phyloP scores from a whole-genome alignment of 2,329 filamentous ascomycete species.

The Fusarium sp. region DNA sequence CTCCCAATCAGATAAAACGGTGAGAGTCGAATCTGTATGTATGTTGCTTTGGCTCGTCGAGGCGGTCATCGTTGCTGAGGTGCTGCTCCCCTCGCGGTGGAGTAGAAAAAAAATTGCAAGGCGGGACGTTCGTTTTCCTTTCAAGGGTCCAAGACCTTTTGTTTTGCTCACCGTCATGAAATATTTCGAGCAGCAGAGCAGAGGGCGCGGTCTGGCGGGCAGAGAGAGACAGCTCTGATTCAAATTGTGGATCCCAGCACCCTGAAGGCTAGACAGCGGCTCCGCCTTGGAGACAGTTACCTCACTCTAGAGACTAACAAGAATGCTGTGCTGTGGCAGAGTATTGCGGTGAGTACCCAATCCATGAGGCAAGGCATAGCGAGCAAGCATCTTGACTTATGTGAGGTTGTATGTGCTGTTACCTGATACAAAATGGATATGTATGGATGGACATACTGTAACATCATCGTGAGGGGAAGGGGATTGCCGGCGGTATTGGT shows the following conservation, averaged over 20 bases:
- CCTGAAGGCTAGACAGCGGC: conserved; percentile 5
- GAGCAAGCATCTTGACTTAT: not conserved
- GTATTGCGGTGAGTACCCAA: conserved; percentile 33
- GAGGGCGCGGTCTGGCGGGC: conserved; percentile 32
- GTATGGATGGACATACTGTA: not conserved
- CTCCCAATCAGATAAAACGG: conserved; percentile 22
- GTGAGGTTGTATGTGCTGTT: conserved; percentile 27
- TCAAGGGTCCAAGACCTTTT: conserved; percentile 14
- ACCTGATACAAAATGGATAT: conserved; percentile 19
- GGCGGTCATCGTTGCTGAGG: not conserved
- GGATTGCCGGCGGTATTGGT: conserved; percentile 23
- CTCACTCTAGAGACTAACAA: not conserved
- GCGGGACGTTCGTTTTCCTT: not conserved
- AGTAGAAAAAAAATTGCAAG: not conserved
- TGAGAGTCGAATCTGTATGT: not conserved
- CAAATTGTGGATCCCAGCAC: conserved; percentile 16
- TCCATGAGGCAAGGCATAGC: not conserved
- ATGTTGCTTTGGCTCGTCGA: conserved; percentile 17
- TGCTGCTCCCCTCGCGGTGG: not conserved
- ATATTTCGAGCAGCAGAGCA: not conserved
- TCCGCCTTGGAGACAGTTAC: conserved; percentile 5
- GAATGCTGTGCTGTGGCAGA: conserved; percentile 8
- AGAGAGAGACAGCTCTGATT: not conserved
- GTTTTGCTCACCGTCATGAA: conserved; percentile 9
- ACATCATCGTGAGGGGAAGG: conserved; percentile 18